Percentiles rank a stretch among this genome's conserved stretches.
These are phyloP conservation scores for Pholiota microspora DNA, from an alignment of 768 basidiomycete genomes.

Conservation along the genomic window DNA sequence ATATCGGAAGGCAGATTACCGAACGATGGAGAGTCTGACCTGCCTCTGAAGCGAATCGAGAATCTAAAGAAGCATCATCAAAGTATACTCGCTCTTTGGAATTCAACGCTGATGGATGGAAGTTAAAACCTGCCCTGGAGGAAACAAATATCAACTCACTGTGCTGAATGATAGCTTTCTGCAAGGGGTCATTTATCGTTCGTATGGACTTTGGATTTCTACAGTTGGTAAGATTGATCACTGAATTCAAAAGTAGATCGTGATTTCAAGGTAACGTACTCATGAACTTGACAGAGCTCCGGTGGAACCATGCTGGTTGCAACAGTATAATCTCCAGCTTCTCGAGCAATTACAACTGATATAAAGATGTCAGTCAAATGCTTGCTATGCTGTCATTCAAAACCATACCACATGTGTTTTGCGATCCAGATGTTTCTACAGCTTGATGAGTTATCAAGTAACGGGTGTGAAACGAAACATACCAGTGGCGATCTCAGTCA, in stretches of 20 bases:
- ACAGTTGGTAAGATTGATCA: not conserved
- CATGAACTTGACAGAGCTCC: constrained; percentile 62
- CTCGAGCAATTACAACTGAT: constrained; percentile 62
- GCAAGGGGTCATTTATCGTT: constrained; percentile 56
- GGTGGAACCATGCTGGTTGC: constrained; percentile 64
- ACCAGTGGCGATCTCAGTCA: constrained; percentile 75
- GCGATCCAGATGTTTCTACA: constrained; percentile 62
- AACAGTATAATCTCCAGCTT: constrained; percentile 69
- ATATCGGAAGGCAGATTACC: constrained; percentile 68
- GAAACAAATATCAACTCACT: constrained; percentile 36
- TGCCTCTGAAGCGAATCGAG: constrained; percentile 68
- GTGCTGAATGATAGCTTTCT: constrained; percentile 65
- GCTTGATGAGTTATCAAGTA: constrained; percentile 6
- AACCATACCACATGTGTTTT: constrained; percentile 54
- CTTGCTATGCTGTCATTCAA: not conserved
- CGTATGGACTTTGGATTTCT: constrained; percentile 64
- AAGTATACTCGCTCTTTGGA: constrained; percentile 60
- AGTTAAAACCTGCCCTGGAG: not conserved
- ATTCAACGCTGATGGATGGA: constrained; percentile 51
- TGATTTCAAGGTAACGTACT: constrained; percentile 40
- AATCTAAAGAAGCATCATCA: constrained; percentile 61
- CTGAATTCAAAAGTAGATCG: not conserved
- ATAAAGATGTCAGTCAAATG: no score
- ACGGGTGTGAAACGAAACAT: constrained; percentile 8
- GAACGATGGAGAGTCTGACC: constrained; percentile 58